A percentile compares a stretch with the other conserved stretches of the same genome.
Evolutionary conservation across 148 eudicot species (phyloP).

Genomic region (Rhododendron ovatum): DNA sequence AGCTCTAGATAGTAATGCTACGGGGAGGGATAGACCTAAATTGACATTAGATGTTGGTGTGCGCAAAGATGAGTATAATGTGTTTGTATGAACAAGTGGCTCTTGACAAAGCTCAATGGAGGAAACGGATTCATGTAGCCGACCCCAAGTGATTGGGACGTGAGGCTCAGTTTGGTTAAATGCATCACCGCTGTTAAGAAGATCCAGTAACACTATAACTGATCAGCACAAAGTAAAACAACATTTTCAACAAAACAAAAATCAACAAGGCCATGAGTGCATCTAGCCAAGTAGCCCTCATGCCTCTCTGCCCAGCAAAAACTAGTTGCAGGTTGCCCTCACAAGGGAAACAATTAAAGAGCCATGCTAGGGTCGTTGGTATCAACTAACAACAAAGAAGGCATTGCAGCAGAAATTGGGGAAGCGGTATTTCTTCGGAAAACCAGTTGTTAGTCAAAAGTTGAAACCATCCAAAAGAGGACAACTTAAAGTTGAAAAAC

Average conservation of each 20-base stretch:
- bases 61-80: too few relatives aligned
- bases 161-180: neutral
- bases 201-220: neutral
- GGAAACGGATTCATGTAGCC: too few relatives aligned
- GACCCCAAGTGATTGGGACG: too few relatives aligned
- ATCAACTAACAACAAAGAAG: neutral
- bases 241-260: neutral
- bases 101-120: too few relatives aligned
- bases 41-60: too few relatives aligned
- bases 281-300: neutral
- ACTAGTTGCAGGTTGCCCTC: neutral
- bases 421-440: neutral
- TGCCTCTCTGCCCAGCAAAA: neutral
- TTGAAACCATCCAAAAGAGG: neutral
- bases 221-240: neutral
- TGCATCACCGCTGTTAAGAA: constrained; percentile 4
- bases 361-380: neutral
- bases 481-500: neutral
- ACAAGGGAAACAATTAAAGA: neutral
- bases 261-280: neutral
- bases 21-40: too few relatives aligned
- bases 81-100: too few relatives aligned
- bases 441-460: neutral
- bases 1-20: too few relatives aligned
- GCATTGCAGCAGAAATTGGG: neutral